Base-by-base conservation (phyloP, 2,329 filamentous ascomycete genomes). In the Cadophora sp. region DNA sequence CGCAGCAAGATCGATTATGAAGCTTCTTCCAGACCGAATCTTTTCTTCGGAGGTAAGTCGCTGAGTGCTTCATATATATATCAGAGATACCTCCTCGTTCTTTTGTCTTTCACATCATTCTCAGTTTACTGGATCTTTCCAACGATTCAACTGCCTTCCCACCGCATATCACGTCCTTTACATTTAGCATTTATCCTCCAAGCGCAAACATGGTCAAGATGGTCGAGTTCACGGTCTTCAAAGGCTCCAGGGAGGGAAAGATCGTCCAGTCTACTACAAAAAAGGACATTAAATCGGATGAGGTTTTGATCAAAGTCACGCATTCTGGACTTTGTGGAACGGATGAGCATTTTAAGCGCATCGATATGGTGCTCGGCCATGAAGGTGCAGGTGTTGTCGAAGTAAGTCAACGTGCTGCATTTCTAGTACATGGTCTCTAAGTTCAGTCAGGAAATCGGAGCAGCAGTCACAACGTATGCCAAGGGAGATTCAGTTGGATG, bases 321-420 rank as follows among this genome's bases (percentile, higher is more conserved):
- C 87, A 89, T 67, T 90, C 88, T 1, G 90, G 90, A 34, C 81
- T 92, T 62, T 92, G 90, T 77, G 88, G 87, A 61, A 92, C 90
- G 3, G 85, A 83, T 68, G 72, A 82, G 60, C 81, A 84, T 71
- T 79, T 77, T 68, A 74, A 65, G 66, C 67, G 71, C 7, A 78
- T 55, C 1, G 79, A 80, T 65, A 80, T 80, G 76, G 80, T 74
- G 14, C 78, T 86, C 0, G 84, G 84, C 7, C 84, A 86, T 71
- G 84, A 87, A 73, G 83, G 84, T 60, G 79, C 83, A 37, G 84
- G 84, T 50, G 59, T 82, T 31, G 78, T 86, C 12, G 78, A 81
- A 65, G 75, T 75, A 69, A 61, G 64, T 50, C 51, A 11, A 14
- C 16, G 37, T 26, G 43, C 31, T 24, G 12, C 11, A 9, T 34